Conservation (phyloP, 371 early-diverging fungal genomes). For the Choanephora cucurbitarum region DNA sequence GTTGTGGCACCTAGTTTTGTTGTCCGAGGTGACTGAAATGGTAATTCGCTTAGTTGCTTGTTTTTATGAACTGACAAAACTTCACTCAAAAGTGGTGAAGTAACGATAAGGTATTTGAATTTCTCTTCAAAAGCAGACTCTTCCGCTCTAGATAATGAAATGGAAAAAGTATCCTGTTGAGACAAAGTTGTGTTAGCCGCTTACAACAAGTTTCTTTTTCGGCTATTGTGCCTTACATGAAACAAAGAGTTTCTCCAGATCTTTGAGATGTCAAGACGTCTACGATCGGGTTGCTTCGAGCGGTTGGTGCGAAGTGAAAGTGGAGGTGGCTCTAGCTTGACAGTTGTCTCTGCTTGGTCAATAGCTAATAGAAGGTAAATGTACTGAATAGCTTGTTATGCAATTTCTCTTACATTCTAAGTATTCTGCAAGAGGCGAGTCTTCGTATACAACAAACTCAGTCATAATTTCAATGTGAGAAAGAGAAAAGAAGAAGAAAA, state of each 20-base stretch:
- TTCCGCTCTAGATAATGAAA: slow-evolving; percentile 49
- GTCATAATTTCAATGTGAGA: slow-evolving; percentile 37
- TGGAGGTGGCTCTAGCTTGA: slow-evolving; percentile 33
- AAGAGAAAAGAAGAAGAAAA: background rate
- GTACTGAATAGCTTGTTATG: background rate
- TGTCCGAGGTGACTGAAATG: slow-evolving; percentile 26
- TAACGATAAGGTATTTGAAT: slow-evolving; percentile 66
- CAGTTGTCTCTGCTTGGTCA: slow-evolving; percentile 42
- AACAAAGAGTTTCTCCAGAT: slow-evolving; percentile 45
- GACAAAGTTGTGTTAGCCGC: background rate
- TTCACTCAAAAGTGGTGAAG: slow-evolving; percentile 63
- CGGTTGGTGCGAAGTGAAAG: slow-evolving; percentile 5
- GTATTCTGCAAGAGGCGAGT: slow-evolving; percentile 73
- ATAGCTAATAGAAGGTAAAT: slow-evolving; percentile 31
- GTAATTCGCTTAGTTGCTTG: slow-evolving; percentile 24
- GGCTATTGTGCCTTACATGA: slow-evolving; percentile 29
- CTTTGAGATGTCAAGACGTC: slow-evolving; percentile 21
- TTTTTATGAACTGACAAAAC: slow-evolving; percentile 47
- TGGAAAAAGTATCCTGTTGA: slow-evolving; percentile 40
- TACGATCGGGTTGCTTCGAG: background rate
- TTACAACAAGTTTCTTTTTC: background rate
- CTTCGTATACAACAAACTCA: slow-evolving; percentile 72
- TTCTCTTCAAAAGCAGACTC: slow-evolving; percentile 68
- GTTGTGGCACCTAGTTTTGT: slow-evolving; percentile 20
- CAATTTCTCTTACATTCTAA: slow-evolving; percentile 48